Evolutionary conservation across 192 early-diverging fungal species (phyloP), one percentile per base, ranked within the genome.

Genomic region (Rhizophagus sp.): DNA sequence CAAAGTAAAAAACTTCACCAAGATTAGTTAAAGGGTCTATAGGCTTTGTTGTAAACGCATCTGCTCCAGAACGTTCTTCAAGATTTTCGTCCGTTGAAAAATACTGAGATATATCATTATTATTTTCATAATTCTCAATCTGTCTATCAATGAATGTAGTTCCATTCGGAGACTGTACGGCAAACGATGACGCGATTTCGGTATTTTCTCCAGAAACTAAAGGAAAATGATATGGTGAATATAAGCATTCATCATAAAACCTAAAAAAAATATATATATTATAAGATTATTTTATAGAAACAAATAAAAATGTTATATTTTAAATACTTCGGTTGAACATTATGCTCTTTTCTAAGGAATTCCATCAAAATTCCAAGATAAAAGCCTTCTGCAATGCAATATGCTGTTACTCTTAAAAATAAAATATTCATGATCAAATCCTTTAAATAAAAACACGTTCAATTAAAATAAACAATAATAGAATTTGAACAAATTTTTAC

Each of bases 361-460:
- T 81, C 57, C 11, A 82, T 70, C 11, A 91, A 76, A 27, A 83
- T 70, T 52, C 83, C 82, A 30, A 88, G 70, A 79, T 88, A 81
- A 66, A 90, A 90, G 1, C 86, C 89, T 79, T 92, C 91, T 25
- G 92, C 91, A 15, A 91, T 93, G 73, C 94, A 95, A 73, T 94
- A 95, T 10, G 92, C 94, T 7, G 92, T 92, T 33, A 92, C 92
- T 80, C 94, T 87, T 79, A 8, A 69, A 24, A 67, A 30, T 30
- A 30, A 30, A 30, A 30, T 30, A 30, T 30, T 30, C 1, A 30
- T 30, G 0, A 30, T 30, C 30, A 30, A 9, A 69, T 69, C 15
- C 34, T 19, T 69, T 19, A 12, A 69, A 69, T 22, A 34, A 69
- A 57, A 30, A 30, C 30, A 30, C 1, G 1, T 30, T 30, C 30